Percentiles rank a stretch among this genome's conserved stretches.
Conservation (phyloP, 805 yeast genomes). For the Millerago galiae region DNA sequence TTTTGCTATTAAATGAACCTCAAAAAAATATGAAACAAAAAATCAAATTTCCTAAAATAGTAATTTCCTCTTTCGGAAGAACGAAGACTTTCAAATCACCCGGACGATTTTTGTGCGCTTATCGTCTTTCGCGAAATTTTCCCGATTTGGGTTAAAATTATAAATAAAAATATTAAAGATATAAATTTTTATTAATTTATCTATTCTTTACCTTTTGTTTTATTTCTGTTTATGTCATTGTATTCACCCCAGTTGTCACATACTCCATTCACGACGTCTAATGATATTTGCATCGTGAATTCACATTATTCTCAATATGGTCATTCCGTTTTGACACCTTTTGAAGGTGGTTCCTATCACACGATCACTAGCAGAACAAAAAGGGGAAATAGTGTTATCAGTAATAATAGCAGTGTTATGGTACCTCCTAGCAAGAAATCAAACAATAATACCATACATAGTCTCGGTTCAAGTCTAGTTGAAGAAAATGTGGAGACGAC, state of each 20-base stretch:
- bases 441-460: not conserved
- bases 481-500: slow-evolving; percentile 1
- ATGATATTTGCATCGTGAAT: slow-evolving; percentile 28
- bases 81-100: too few species aligned
- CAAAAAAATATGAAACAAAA: not conserved
- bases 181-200: too few species aligned
- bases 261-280: slow-evolving; percentile 6
- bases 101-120: not conserved
- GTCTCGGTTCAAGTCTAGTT: not conserved
- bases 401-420: not conserved
- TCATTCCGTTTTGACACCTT: slow-evolving; percentile 23
- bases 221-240: not conserved
- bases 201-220: not conserved
- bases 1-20: not conserved
- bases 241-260: not conserved
- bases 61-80: not conserved
- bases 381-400: slow-evolving; percentile 3
- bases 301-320: slow-evolving; percentile 33
- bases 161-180: too few species aligned
- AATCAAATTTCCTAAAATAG: not conserved
- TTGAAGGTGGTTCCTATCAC: not conserved
- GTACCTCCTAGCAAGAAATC: not conserved
- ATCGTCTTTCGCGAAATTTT: not conserved
- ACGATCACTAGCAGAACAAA: not conserved
- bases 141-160: not conserved